These are phyloP conservation scores for Calonectria honghensis DNA, from an alignment of 2,329 filamentous ascomycete species.

Conservation along the genomic window DNA sequence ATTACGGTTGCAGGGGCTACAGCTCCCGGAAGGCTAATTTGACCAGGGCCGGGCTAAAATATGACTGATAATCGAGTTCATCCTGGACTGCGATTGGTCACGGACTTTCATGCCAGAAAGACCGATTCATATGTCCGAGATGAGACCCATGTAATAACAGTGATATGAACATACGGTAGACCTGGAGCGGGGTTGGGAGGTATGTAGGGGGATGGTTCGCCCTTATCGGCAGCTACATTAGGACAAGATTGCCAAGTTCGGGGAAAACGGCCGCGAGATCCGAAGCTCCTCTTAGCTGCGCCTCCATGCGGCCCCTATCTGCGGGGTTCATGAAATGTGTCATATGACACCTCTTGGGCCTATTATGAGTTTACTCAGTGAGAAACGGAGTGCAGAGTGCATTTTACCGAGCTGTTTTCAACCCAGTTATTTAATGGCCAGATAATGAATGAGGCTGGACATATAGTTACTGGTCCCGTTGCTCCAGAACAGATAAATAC, in stretches of 20 bases:
- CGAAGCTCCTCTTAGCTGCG: background rate
- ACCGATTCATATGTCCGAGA: background rate
- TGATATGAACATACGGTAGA: background rate
- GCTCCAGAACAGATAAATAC: background rate
- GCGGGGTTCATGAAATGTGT: background rate
- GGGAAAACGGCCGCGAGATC: background rate
- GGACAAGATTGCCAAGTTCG: background rate
- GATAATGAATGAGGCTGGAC: background rate
- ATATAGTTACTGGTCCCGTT: background rate
- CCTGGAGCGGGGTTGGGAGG: background rate
- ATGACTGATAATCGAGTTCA: background rate
- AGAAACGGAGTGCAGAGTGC: background rate
- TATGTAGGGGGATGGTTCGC: background rate
- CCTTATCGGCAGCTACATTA: background rate
- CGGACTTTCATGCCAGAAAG: background rate
- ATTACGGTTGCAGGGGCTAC: background rate
- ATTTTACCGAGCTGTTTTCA: background rate
- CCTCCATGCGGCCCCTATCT: background rate
- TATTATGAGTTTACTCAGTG: too few species aligned
- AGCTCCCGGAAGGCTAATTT: background rate
- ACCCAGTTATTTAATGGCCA: background rate
- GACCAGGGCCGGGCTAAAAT: background rate
- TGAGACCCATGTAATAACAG: background rate
- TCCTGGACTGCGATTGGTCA: background rate
- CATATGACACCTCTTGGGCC: background rate